A percentile compares a stretch with the other conserved stretches of the same genome.
phyloP scores from a whole-genome alignment of 176 grass and related monocot genomes.

The Aegilops bicornis region DNA sequence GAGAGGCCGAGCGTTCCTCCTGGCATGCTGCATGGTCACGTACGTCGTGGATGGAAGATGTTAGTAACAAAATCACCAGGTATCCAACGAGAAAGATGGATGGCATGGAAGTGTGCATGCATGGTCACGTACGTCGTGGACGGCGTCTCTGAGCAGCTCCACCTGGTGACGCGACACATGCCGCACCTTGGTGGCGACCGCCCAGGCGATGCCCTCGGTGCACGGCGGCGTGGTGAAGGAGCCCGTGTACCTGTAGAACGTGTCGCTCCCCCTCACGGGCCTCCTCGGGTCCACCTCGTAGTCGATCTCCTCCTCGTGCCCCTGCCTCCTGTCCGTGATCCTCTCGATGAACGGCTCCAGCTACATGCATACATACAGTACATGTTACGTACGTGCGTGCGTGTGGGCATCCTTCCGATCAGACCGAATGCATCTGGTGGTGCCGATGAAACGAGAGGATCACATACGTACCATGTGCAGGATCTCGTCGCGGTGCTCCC shows the following conservation, averaged over 20 bases:
- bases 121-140: slow-evolving; percentile 46
- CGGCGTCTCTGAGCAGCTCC: slow-evolving; percentile 51
- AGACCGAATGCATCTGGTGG: too few relatives aligned
- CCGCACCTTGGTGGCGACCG: slow-evolving; percentile 46
- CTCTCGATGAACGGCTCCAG: slow-evolving; percentile 54
- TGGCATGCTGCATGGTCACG: slow-evolving; percentile 29
- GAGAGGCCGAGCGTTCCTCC: slow-evolving; percentile 63
- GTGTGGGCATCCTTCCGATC: too few relatives aligned
- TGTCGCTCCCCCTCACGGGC: slow-evolving; percentile 36
- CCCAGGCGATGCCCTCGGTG: slow-evolving; percentile 76
- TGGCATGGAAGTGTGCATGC: background rate
- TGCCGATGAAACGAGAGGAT: background rate
- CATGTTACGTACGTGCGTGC: too few relatives aligned
- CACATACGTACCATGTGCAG: slow-evolving; percentile 34
- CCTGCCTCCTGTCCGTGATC: slow-evolving; percentile 26
- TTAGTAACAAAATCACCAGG: background rate
- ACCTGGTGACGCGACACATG: slow-evolving; percentile 54
- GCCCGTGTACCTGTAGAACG: slow-evolving; percentile 67
- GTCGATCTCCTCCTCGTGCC: slow-evolving; percentile 45
- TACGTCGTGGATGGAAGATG: too few relatives aligned
- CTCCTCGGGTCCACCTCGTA: slow-evolving; percentile 41
- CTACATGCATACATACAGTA: background rate
- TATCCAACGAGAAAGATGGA: background rate
- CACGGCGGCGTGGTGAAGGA: slow-evolving; percentile 83
- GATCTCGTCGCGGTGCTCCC: slow-evolving; percentile 34